Conservation (phyloP, 257 asterid genomes). For the Petunia secreta region DNA sequence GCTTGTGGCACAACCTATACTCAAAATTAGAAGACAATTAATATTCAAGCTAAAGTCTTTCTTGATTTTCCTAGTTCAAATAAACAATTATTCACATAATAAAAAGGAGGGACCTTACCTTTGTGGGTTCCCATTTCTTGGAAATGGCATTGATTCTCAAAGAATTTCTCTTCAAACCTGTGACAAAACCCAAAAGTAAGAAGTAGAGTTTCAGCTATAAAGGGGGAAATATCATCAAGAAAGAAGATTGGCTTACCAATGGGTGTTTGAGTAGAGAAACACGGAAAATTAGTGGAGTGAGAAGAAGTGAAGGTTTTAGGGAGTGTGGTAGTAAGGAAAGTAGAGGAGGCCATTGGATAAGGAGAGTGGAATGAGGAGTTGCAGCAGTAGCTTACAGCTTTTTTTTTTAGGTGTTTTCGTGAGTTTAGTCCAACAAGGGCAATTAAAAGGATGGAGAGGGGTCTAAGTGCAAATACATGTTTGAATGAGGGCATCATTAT, state of each 20-base stretch:
- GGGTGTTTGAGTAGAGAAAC: conserved; percentile 39
- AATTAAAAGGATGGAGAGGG: not conserved
- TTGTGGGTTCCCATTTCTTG: conserved; percentile 69
- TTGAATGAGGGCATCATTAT: too few species aligned
- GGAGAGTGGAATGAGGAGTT: conserved; percentile 27
- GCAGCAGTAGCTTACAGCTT: not conserved
- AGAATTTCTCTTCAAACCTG: conserved; percentile 48
- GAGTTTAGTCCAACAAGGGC: not conserved
- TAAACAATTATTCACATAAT: not conserved
- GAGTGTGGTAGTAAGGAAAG: conserved; percentile 39
- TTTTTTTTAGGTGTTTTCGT: not conserved
- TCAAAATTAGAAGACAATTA: conserved; percentile 14
- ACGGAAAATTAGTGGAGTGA: conserved; percentile 39
- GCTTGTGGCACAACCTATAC: conserved; percentile 88
- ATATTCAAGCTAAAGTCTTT: conserved; percentile 23
- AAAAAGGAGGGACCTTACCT: conserved; percentile 38
- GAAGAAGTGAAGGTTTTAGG: conserved; percentile 54
- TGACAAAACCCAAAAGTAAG: conserved; percentile 10
- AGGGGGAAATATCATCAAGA: conserved; percentile 15
- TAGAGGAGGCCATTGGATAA: conserved; percentile 84
- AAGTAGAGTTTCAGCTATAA: not conserved
- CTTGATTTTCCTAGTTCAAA: not conserved
- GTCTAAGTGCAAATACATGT: not conserved
- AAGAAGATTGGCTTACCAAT: conserved; percentile 35
- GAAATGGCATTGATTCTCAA: conserved; percentile 70